Evolutionary conservation across 441 rosid genomes (phyloP), one percentile per base, ranked within the genome.

Genomic region (Isatis lusitanica): DNA sequence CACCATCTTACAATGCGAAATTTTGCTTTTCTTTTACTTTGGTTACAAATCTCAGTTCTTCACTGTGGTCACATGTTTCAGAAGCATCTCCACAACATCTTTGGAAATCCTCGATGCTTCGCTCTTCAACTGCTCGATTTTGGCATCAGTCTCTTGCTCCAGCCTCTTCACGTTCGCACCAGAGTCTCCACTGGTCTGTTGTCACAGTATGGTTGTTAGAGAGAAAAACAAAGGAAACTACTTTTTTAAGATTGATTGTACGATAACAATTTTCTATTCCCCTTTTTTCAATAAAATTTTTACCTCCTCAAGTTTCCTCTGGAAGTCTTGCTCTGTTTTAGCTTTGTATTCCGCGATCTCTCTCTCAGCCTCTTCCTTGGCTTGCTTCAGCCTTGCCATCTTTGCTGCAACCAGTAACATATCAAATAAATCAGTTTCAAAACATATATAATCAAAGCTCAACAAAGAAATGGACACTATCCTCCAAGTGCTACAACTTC

Each of bases 91-190:
- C 26, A 86, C 88, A 0, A 86, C 93, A 70, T 89, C 94, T 4
- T 78, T 71, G 9, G 91, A 85, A 64, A 87, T 89, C 79, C 90
- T 84, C 3, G 90, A 9, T 7, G 86, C 88, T 76, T 92, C 86
- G 1, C 56, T 81, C 79, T 86, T 84, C 76, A 88, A 78, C 72
- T 89, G 84, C 7, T 77, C 71, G 68, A 90, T 94, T 82, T 92
- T 92, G 1, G 63, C 80, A 4, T 83, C 87, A 9, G 98, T 94
- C 87, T 94, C 98, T 42, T 68, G 78, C 79, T 94, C 98, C 8
- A 92, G 88, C 83, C 98, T 80, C 90, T 89, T 89, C 81, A 92
- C 98, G 59, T 87, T 94, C 18, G 96, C 94, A 52, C 99, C 96
- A 0, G 93, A 94, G 65, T 90, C 94, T 39, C 96, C 96, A 51